These are phyloP conservation scores for Microsporum ferrugineum DNA, from an alignment of 2,329 filamentous ascomycete species.

Conservation along the genomic window DNA sequence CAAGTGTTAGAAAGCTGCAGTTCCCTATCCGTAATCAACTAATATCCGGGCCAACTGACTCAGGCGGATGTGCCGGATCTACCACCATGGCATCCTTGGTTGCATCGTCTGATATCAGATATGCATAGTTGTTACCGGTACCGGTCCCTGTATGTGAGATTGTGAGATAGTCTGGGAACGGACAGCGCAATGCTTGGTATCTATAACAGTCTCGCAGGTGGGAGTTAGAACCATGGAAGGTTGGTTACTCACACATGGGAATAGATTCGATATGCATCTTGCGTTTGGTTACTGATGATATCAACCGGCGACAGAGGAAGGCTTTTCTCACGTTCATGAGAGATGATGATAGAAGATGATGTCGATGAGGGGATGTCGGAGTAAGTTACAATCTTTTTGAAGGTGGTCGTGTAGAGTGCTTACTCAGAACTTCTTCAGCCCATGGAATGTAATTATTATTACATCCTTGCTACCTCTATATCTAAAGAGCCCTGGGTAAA, in stretches of 20 bases:
- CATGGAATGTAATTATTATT: neutral
- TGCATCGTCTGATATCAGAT: slow-evolving; percentile 40
- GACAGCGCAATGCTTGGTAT: neutral
- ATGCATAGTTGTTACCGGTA: slow-evolving; percentile 41
- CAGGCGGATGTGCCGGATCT: slow-evolving; percentile 41
- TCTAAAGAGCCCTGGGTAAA: neutral
- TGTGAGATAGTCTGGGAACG: neutral
- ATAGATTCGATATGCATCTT: slow-evolving; percentile 43
- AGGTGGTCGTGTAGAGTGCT: neutral
- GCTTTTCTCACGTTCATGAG: slow-evolving; percentile 6
- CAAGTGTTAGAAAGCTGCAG: slow-evolving; percentile 1
- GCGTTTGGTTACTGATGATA: slow-evolving; percentile 12
- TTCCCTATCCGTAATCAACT: neutral
- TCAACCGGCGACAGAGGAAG: neutral
- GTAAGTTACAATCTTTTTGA: neutral
- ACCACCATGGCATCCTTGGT: slow-evolving; percentile 42
- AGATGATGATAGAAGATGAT: neutral
- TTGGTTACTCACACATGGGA: slow-evolving; percentile 39
- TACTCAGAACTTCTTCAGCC: neutral
- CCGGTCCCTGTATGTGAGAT: slow-evolving; percentile 12
- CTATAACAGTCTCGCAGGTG: neutral
- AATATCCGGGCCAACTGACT: slow-evolving; percentile 27
- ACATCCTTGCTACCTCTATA: neutral
- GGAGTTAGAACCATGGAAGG: neutral
- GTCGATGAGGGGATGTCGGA: neutral